A percentile compares a stretch with the other conserved stretches of the same genome.
phyloP scores from a whole-genome alignment of 257 asterid species.

The Nicotiana knightiana region DNA sequence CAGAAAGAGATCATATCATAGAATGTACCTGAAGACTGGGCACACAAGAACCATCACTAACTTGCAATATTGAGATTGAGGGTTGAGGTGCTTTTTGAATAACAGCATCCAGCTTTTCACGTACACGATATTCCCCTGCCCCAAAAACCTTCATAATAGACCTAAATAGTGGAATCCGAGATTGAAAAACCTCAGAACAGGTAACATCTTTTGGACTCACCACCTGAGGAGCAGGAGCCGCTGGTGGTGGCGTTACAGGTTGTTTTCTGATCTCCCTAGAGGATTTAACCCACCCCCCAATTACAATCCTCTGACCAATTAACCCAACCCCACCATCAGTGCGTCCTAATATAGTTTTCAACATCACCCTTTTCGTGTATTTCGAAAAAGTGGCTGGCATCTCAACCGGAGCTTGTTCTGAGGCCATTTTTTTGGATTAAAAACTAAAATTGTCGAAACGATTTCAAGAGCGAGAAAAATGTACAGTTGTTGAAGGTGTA shows the following conservation, averaged over 20 bases:
- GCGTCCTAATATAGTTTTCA: constrained; percentile 46
- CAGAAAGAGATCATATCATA: neutral
- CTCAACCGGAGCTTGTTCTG: constrained; percentile 35
- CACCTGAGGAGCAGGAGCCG: constrained; percentile 13
- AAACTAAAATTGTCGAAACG: neutral
- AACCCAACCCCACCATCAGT: constrained; percentile 49
- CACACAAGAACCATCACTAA: constrained; percentile 76
- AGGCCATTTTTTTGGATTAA: constrained; percentile 29
- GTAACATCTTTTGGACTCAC: constrained; percentile 38
- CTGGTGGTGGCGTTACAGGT: constrained; percentile 4
- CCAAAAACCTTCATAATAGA: constrained; percentile 51
- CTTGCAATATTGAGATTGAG: constrained; percentile 47
- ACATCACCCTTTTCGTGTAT: constrained; percentile 54
- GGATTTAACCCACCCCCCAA: constrained; percentile 92
- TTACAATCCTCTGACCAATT: constrained; percentile 50
- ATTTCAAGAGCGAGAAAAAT: neutral
- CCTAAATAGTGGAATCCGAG: constrained; percentile 51
- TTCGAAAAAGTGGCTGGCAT: constrained; percentile 34
- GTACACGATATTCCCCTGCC: constrained; percentile 43
- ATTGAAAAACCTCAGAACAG: constrained; percentile 58
- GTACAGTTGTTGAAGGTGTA: constrained; percentile 10
- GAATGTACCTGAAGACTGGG: constrained; percentile 48
- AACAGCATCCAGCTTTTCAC: constrained; percentile 41
- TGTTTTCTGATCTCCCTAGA: constrained; percentile 63
- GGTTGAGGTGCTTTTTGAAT: constrained; percentile 47